Percentiles rank a stretch among this genome's conserved stretches.
These are phyloP conservation scores for Blastocystis sp. DNA, from an alignment of 352 stramenopile genomes.

Conservation along the genomic window DNA sequence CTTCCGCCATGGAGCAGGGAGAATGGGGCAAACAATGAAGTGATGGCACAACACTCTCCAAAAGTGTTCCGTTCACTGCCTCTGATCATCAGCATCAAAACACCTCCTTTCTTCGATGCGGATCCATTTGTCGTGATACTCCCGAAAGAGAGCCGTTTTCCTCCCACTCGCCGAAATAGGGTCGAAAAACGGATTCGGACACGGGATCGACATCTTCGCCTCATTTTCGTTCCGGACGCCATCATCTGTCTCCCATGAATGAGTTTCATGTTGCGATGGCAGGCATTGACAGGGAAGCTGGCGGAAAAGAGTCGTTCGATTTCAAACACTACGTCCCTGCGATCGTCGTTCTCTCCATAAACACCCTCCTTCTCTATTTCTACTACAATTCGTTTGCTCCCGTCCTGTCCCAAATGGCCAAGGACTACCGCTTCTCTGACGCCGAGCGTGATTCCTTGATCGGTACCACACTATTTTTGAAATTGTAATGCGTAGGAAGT, in stretches of 20 bases:
- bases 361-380: constrained; percentile 42
- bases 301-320: not conserved
- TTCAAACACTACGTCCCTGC: not conserved
- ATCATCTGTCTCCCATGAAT: not conserved
- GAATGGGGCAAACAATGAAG: not conserved
- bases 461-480: not conserved
- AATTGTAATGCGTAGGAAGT: not conserved
- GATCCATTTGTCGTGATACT: not conserved
- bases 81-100: too few species aligned
- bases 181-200: not conserved
- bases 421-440: constrained; percentile 18
- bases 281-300: not conserved
- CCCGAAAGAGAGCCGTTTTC: not conserved
- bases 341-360: constrained; percentile 2
- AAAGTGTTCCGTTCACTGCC: too few species aligned
- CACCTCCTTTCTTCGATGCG: not conserved
- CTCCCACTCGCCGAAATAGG: not conserved
- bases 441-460: constrained; percentile 1
- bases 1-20: not conserved
- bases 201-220: not conserved
- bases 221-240: not conserved
- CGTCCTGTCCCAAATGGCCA: constrained; percentile 2
- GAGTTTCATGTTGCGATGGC: not conserved
- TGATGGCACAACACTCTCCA: too few species aligned
- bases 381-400: constrained; percentile 48